Evolutionary conservation across 1,139 yeast species (phyloP).

Genomic region (Diutina siamensis): DNA sequence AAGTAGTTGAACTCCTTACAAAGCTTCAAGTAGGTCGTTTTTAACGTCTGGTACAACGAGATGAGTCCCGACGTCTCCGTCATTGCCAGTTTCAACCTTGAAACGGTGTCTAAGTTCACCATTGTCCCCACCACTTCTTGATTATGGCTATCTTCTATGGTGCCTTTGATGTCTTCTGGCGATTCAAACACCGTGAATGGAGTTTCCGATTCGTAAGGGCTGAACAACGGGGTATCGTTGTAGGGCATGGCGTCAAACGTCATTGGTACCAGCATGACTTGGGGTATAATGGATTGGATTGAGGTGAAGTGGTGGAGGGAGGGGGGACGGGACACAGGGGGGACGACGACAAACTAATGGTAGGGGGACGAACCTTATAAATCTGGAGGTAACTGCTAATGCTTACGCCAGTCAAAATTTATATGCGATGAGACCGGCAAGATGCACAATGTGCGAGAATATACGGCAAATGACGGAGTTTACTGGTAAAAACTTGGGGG

Average conservation of each 20-base stretch:
- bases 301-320: not conserved
- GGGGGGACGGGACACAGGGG: not conserved
- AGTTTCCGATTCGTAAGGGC: constrained; percentile 1
- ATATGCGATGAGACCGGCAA: not conserved
- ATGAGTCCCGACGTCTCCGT: constrained; percentile 15
- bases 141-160: not conserved
- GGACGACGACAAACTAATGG: not conserved
- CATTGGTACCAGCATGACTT: not conserved
- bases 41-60: constrained; percentile 22
- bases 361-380: not conserved
- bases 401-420: not conserved
- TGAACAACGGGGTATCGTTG: not conserved
- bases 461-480: not conserved
- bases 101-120: constrained; percentile 14
- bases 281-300: not conserved
- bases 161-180: not conserved
- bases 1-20: constrained; percentile 28
- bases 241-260: not conserved
- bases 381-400: not conserved
- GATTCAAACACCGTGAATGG: constrained; percentile 3
- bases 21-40: constrained; percentile 23
- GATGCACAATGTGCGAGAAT: not conserved
- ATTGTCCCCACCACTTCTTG: constrained; percentile 5
- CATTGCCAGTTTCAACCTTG: constrained; percentile 20
- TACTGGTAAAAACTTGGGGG: not conserved